These are phyloP conservation scores for Cinnamomum chago DNA, from an alignment of 164 flowering plant species.

Conservation along the genomic window DNA sequence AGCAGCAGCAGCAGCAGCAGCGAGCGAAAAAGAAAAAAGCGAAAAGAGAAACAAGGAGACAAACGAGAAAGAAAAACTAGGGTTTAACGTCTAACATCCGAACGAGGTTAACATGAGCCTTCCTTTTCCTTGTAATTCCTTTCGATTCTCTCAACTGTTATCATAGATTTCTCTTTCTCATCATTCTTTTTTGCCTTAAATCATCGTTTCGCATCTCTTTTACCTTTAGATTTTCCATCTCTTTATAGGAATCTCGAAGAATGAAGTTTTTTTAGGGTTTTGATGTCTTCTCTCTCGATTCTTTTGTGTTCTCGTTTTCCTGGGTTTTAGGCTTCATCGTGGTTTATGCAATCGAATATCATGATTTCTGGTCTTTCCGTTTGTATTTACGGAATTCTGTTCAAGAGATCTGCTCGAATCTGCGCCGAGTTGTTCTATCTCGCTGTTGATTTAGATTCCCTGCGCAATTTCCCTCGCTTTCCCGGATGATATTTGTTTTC, in stretches of 20 bases:
- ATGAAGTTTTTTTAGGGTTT: not conserved
- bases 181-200: not conserved
- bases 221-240: not conserved
- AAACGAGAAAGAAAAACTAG: too few relatives aligned
- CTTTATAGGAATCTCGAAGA: not conserved
- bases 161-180: not conserved
- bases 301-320: not conserved
- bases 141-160: not conserved
- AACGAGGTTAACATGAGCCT: too few relatives aligned
- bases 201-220: not conserved
- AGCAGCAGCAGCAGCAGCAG: too few relatives aligned
- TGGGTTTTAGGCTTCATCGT: too few relatives aligned
- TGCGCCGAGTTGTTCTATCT: not conserved
- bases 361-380: not conserved
- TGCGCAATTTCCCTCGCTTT: not conserved
- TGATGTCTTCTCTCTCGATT: not conserved
- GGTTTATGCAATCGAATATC: too few relatives aligned
- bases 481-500: not conserved
- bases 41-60: too few relatives aligned
- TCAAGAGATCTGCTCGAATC: not conserved
- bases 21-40: too few relatives aligned
- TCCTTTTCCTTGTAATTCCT: not conserved
- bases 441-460: not conserved
- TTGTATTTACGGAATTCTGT: not conserved
- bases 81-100: too few relatives aligned